A percentile compares a stretch with the other conserved stretches of the same genome.
Evolutionary conservation across 1,284 basidiomycete genomes (phyloP).

Genomic region (Puccinia coronata): DNA sequence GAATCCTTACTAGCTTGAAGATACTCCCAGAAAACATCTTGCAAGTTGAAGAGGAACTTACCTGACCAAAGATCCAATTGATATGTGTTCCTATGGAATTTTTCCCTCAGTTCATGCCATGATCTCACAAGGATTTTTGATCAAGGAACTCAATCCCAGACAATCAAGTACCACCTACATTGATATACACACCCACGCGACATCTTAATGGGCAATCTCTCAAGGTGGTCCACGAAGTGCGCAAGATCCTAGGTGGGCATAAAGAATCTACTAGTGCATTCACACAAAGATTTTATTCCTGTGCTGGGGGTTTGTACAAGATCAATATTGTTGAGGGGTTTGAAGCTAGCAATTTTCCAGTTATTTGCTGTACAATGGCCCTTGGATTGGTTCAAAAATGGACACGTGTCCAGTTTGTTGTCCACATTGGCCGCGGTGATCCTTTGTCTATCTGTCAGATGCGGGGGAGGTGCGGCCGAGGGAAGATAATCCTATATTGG

Average conservation of each 20-base stretch:
- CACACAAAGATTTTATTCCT: neutral
- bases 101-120: neutral
- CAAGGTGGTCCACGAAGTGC: neutral
- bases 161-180: neutral
- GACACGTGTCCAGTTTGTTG: neutral
- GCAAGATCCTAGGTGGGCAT: neutral
- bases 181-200: neutral
- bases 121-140: constrained; percentile 6
- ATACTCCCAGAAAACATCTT: neutral
- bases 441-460: constrained; percentile 35
- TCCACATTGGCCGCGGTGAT: constrained; percentile 13
- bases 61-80: neutral
- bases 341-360: neutral
- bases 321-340: neutral
- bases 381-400: constrained; percentile 28
- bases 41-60: neutral
- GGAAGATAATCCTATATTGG: neutral
- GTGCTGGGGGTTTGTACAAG: neutral
- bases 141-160: neutral
- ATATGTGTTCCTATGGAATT: constrained; percentile 1
- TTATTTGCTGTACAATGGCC: constrained; percentile 17
- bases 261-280: neutral
- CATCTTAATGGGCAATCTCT: neutral
- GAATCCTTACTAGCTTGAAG: neutral
- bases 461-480: constrained; percentile 19